Conservation (phyloP, 192 early-diverging fungal species). For the Chytriomyces sp. region DNA sequence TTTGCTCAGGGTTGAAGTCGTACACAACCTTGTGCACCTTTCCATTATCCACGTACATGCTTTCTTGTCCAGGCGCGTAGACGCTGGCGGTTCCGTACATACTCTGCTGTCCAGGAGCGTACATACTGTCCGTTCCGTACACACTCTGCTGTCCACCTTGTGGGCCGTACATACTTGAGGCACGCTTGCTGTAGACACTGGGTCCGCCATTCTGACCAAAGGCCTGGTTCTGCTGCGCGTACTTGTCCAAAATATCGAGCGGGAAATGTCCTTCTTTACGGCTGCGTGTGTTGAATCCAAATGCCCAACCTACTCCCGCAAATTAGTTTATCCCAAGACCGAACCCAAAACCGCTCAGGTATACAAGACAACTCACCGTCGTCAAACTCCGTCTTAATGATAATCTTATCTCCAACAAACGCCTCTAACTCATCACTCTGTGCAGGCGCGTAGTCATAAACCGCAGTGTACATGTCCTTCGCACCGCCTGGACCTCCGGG, state of each 20-base stretch:
- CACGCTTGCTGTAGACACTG: not conserved
- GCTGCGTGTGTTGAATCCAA: slow-evolving; percentile 36
- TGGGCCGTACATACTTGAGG: not conserved
- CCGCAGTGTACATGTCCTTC: not conserved
- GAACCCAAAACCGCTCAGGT: too few relatives aligned
- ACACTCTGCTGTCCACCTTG: not conserved
- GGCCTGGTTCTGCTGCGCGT: not conserved
- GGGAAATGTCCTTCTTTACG: slow-evolving; percentile 39
- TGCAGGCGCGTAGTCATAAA: slow-evolving; percentile 6
- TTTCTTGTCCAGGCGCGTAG: too few relatives aligned
- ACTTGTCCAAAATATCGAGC: slow-evolving; percentile 20
- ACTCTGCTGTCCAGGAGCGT: too few relatives aligned
- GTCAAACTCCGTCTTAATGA: slow-evolving; percentile 29
- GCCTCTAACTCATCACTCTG: slow-evolving; percentile 1
- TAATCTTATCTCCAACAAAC: slow-evolving; percentile 28
- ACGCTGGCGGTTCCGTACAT: too few relatives aligned
- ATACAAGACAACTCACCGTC: too few relatives aligned
- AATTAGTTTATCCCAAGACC: too few relatives aligned
- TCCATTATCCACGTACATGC: too few relatives aligned
- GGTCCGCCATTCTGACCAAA: not conserved
- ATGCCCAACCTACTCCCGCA: too few relatives aligned
- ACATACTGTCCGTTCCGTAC: not conserved
- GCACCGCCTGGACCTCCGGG: not conserved
- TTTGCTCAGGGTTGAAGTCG: not conserved
- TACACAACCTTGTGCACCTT: not conserved